Evolutionary conservation across 441 rosid species (phyloP), one percentile per base, ranked within the genome.

Genomic region (Populus trichocarpa): DNA sequence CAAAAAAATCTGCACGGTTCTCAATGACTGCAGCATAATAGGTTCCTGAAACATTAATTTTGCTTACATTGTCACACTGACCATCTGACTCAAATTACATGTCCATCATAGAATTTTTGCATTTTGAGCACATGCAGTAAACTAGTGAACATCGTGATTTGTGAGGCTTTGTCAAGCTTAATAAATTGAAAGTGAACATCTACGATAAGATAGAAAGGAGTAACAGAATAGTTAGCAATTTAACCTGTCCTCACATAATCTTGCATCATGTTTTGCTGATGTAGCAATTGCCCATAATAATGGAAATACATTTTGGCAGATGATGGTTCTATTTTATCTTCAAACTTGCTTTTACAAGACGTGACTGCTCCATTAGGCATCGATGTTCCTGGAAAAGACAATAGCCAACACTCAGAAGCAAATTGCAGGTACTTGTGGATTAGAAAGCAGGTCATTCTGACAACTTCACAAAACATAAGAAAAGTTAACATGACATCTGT

Each of bases 291-390:
- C 42, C 97, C 99, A 76, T 95, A 95, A 78, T 95, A 95, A 86
- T 93, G 98, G 80, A 95, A 95, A 85, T 95, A 95, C 98, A 95
- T 93, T 87, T 95, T 95, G 26, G 99, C 95, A 33, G 99, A 95
- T 36, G 96, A 87, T 59, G 96, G 69, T 80, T 95, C 99, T 50
- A 95, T 92, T 83, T 95, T 95, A 77, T 85, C 81, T 75, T 93
- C 98, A 40, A 95, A 95, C 90, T 91, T 95, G 98, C 96, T 82
- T 81, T 72, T 87, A 69, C 79, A 72, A 83, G 70, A 69, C 68
- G 85, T 80, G 50, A 90, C 75, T n/a, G 68, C 79, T 82, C 97
- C 95, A 82, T 92, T 91, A 36, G 86, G 83, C 70, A 92, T 77
- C 69, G 64, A 69, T 11, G 71, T 71, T 80, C 79, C 97, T 94